Conservation (phyloP, 2,329 filamentous ascomycete species). For the Trichoderma oligosporum region DNA sequence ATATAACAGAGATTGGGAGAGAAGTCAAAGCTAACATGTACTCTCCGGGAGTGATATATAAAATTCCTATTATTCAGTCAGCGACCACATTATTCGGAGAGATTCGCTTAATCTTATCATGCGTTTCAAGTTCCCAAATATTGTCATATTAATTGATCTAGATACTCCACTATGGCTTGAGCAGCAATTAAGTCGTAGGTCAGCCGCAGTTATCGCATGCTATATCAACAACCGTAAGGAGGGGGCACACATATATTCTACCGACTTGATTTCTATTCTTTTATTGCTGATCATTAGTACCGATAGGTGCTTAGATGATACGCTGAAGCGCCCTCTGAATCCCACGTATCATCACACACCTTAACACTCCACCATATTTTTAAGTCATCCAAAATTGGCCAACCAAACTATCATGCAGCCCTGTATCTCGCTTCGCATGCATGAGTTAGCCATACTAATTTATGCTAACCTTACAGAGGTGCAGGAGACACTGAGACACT, state of each 20-base stretch:
- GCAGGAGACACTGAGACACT: neutral
- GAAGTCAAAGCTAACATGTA: neutral
- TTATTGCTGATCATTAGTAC: neutral
- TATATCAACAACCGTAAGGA: neutral
- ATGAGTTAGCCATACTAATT: neutral
- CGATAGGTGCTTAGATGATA: neutral
- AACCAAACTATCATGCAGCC: neutral
- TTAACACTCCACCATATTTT: neutral
- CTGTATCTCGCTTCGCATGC: neutral
- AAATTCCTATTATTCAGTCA: neutral
- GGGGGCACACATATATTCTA: neutral
- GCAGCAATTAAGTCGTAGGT: neutral
- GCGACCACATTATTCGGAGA: neutral
- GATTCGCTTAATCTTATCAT: neutral
- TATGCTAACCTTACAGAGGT: neutral
- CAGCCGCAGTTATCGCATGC: neutral
- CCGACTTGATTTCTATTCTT: neutral
- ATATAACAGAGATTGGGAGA: neutral
- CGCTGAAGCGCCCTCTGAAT: neutral
- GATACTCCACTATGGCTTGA: neutral
- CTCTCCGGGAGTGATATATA: neutral
- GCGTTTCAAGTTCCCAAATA: neutral
- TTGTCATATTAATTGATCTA: neutral
- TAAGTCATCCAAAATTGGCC: neutral
- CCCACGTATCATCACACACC: neutral